Base-by-base conservation (phyloP, 805 yeast species). In the Ascoidea rubescens region DNA sequence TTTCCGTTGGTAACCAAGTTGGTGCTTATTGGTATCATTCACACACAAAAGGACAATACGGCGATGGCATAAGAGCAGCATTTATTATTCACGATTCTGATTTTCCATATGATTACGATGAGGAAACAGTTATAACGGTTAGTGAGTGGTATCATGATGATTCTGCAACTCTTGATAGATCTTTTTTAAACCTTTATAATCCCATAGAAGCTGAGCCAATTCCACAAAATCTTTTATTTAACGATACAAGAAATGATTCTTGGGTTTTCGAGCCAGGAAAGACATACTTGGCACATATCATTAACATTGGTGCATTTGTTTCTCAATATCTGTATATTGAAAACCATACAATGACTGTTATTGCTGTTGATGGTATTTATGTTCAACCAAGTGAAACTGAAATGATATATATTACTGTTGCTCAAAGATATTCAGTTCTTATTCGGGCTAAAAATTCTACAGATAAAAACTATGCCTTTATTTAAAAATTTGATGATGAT, bases 161-260 rank as follows among this genome's bases (percentile, higher is more conserved):
- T 4, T 73, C 82, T 37, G 70, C 71, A 31, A 78, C 67, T 45
- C 71, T 84, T 58, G 69, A 65, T 21, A 70, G 74, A 16, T 54
- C 60, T 44, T 90, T 93, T 71, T 64, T 89, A 72, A 78, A 70
- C 58, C 65, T 82, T 56, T 81, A 74, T 71, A 93, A 93, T 68
- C 99, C 99, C 54, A 87, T 96, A 7, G 99, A 99, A 63, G 96
- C 98, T 47, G 99, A 93, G 71, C 99, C 99, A 50, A 82, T 93
- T 59, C 99, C 99, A 6, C 84, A 86, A 58, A 70, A 72, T 64
- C 67, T 85, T 59, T 74, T 93, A 60, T 72, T 89, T 66, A 91
- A 91, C 70, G 88, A 89, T 64, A 82, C 96, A 10, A 77, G 73
- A 62, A 84, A 85, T 67, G 71, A 77, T 62, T 78, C 90, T n/a